Evolutionary conservation across 2,329 filamentous ascomycete species (phyloP).

Genomic region (Penicillium fuscoglaucum): DNA sequence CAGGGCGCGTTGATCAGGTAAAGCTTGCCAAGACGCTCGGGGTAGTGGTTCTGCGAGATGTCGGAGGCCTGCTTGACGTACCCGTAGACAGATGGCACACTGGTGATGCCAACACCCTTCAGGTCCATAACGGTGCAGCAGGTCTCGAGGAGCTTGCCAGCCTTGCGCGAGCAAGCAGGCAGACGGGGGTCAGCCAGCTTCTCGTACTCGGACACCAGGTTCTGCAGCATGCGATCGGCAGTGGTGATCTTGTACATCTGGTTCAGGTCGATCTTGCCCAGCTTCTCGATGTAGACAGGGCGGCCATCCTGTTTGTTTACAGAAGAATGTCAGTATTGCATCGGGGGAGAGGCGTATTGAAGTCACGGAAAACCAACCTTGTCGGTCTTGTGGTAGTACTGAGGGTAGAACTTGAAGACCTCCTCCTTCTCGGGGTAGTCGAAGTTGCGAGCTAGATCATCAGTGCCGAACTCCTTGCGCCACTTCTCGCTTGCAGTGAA

Average conservation of each 20-base stretch:
- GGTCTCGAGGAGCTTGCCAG: conserved; percentile 86
- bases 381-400: conserved; percentile 90
- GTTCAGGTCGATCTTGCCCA: conserved; percentile 87
- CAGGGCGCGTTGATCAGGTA: conserved; percentile 98
- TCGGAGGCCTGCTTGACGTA: conserved; percentile 82
- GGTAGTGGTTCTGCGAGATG: conserved; percentile 99
- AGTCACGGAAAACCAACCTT: conserved; percentile 44
- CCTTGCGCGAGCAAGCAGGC: conserved; percentile 91
- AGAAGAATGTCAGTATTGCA: neutral
- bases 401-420: conserved; percentile 89
- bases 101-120: conserved; percentile 85
- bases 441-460: conserved; percentile 76
- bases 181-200: conserved; percentile 90
- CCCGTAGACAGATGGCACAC: conserved; percentile 78
- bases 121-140: conserved; percentile 99
- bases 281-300: conserved; percentile 93
- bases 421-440: conserved; percentile 82
- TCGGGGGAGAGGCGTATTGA: neutral
- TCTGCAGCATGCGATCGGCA: conserved; percentile 89
- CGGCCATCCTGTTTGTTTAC: conserved; percentile 73
- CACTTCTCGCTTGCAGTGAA: conserved; percentile 88
- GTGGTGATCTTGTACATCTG: conserved; percentile 93
- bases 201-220: conserved; percentile 97
- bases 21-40: conserved; percentile 90
- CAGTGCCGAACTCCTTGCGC: conserved; percentile 82